phyloP scores from a whole-genome alignment of 306 rosid species.

The Leucaena leucocephala region DNA sequence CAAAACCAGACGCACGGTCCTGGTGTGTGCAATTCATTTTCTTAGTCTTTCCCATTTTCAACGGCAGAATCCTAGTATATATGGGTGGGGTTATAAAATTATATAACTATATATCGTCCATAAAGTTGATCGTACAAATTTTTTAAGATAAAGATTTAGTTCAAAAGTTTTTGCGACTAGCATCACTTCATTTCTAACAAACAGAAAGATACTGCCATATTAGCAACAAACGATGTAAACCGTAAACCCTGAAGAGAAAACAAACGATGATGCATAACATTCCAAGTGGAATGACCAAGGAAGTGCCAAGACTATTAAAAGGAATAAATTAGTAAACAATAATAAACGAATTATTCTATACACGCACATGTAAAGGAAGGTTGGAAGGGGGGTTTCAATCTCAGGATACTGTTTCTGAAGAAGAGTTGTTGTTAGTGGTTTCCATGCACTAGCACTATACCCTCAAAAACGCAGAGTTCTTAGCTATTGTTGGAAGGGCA shows the following conservation, averaged over 20 bases:
- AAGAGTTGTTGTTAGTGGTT: background rate
- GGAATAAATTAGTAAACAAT: background rate
- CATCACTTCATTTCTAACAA: background rate
- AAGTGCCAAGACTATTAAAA: background rate
- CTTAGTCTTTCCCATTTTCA: background rate
- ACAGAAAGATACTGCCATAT: background rate
- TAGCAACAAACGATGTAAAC: background rate
- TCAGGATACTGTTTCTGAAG: background rate
- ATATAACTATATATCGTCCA: background rate
- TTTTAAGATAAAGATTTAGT: conserved; percentile 6
- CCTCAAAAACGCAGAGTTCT: background rate
- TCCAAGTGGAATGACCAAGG: background rate
- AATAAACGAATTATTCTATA: background rate
- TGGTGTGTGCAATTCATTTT: background rate
- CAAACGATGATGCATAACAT: background rate
- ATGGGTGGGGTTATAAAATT: background rate
- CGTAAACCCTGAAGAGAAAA: background rate
- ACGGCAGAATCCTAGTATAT: background rate
- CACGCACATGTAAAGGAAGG: background rate
- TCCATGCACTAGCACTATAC: background rate
- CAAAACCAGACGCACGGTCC: background rate
- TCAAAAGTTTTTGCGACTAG: background rate
- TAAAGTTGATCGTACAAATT: background rate
- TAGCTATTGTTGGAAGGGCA: background rate
- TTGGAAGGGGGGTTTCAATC: background rate